These are phyloP conservation scores for Aureobasidium namibiae DNA, from an alignment of 2,329 filamentous ascomycete genomes.

Conservation along the genomic window DNA sequence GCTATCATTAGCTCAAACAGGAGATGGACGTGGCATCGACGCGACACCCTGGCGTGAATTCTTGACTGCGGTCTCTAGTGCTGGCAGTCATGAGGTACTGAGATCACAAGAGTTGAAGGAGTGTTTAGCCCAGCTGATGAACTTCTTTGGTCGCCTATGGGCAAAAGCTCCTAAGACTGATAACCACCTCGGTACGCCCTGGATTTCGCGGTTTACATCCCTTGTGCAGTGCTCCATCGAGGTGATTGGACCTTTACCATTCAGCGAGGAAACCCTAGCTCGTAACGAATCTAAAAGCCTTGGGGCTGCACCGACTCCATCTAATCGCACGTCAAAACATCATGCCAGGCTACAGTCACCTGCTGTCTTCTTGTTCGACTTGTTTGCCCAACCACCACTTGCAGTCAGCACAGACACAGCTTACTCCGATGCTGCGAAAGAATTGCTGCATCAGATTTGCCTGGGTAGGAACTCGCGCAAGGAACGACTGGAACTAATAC, in stretches of 20 bases:
- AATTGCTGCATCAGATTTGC: conserved; percentile 9
- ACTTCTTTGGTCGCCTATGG: conserved; percentile 65
- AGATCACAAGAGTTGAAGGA: conserved; percentile 74
- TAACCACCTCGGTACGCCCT: conserved; percentile 24
- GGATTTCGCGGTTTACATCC: conserved; percentile 43
- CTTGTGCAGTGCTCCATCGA: conserved; percentile 42
- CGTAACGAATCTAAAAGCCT: conserved; percentile 53
- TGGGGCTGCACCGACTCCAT: conserved; percentile 58
- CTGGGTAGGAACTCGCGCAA: conserved; percentile 11
- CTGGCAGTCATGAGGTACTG: conserved; percentile 80
- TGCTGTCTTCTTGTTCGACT: conserved; percentile 56
- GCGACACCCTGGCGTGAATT: conserved; percentile 37
- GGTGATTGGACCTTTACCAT: conserved; percentile 42
- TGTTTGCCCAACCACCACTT: conserved; percentile 36
- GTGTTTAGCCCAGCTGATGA: conserved; percentile 65
- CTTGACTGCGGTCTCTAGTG: conserved; percentile 55
- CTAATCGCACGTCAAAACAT: conserved; percentile 48
- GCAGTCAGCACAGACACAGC: neutral
- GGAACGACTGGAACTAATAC: conserved; percentile 14
- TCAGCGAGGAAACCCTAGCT: conserved; percentile 41
- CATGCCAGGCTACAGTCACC: conserved; percentile 49
- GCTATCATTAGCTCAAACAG: conserved; percentile 36
- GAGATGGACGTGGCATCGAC: conserved; percentile 19
- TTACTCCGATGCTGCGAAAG: neutral
- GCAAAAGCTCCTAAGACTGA: conserved; percentile 39